phyloP scores from a whole-genome alignment of 179 eudicot species.

The Corrigiola litoralis region DNA sequence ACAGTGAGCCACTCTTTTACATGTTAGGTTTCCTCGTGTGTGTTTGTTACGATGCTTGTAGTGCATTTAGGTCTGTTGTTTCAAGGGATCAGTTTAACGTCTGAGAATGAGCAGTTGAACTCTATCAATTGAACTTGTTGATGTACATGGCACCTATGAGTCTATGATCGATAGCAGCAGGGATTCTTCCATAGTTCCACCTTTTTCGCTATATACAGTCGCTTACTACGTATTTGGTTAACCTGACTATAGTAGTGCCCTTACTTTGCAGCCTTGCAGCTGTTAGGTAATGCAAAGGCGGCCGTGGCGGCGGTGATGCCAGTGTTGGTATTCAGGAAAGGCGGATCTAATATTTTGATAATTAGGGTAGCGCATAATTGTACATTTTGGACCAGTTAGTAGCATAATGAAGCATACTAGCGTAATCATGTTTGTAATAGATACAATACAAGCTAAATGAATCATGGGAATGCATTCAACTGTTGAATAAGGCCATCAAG shows the following conservation, averaged over 20 bases:
- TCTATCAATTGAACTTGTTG: constrained; percentile 75
- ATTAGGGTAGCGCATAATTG: too few species aligned
- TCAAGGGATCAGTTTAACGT: constrained; percentile 53
- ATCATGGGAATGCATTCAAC: too few species aligned
- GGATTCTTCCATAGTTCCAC: constrained; percentile 54
- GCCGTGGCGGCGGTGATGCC: constrained; percentile 86
- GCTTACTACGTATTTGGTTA: constrained; percentile 77
- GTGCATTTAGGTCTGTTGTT: constrained; percentile 78
- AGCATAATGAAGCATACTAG: too few species aligned
- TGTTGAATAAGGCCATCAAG: too few species aligned
- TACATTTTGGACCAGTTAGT: too few species aligned
- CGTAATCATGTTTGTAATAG: too few species aligned
- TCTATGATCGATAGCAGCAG: constrained; percentile 80
- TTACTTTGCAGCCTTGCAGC: constrained; percentile 83
- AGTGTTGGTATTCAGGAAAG: constrained; percentile 72
- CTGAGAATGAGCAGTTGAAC: constrained; percentile 64
- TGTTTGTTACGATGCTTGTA: constrained; percentile 65
- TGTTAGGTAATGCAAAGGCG: constrained; percentile 85
- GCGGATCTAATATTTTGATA: too few species aligned
- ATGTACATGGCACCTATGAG: constrained; percentile 95
- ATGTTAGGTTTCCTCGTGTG: constrained; percentile 64
- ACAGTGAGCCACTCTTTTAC: constrained; percentile 75
- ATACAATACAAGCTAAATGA: too few species aligned
- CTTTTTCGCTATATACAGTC: constrained; percentile 56
- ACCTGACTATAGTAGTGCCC: constrained; percentile 76